A percentile compares a stretch with the other conserved stretches of the same genome.
Evolutionary conservation across 495 filamentous ascomycete genomes (phyloP).

Genomic region (Daldinia concentrica): DNA sequence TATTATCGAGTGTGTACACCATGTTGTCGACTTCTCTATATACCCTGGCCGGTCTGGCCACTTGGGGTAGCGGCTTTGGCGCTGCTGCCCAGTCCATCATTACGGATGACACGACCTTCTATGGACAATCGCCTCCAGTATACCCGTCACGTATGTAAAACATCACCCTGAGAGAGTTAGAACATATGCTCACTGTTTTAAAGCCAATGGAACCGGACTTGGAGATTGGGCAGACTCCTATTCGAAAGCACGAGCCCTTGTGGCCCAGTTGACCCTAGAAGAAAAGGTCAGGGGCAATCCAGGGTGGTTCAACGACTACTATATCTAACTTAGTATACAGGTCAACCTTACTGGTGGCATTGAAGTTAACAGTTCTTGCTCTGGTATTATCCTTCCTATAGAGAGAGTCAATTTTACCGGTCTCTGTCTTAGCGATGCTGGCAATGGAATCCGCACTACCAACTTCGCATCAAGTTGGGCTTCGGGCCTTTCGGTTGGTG

Average conservation of each 20-base stretch:
- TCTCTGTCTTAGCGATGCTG: slow-evolving; percentile 70
- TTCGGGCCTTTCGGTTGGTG: slow-evolving; percentile 65
- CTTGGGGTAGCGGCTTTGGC: slow-evolving; percentile 41
- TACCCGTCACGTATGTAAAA: slow-evolving; percentile 63
- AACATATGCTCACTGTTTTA: slow-evolving; percentile 69
- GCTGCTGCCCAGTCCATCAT: slow-evolving; percentile 46
- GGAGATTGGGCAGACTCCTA: slow-evolving; percentile 61
- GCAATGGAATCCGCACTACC: slow-evolving; percentile 66
- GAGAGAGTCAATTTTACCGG: slow-evolving; percentile 67
- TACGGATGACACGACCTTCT: slow-evolving; percentile 59
- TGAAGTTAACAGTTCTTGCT: slow-evolving; percentile 57
- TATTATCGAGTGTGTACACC: slow-evolving; percentile 15
- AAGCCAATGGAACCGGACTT: slow-evolving; percentile 61
- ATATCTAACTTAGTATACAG: slow-evolving; percentile 35
- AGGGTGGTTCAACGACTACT: slow-evolving; percentile 20
- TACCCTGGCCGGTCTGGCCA: slow-evolving; percentile 48
- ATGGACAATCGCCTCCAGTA: slow-evolving; percentile 65
- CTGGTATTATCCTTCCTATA: slow-evolving; percentile 62
- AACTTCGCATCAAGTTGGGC: slow-evolving; percentile 70
- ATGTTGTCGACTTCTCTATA: slow-evolving; percentile 40
- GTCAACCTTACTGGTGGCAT: slow-evolving; percentile 64
- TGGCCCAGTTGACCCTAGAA: slow-evolving; percentile 64
- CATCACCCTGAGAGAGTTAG: neutral
- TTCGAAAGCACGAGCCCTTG: slow-evolving; percentile 62
- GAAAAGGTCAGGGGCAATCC: slow-evolving; percentile 66